Conservation (phyloP, 2,329 filamentous ascomycete genomes). For the Coniochaeta sp. region DNA sequence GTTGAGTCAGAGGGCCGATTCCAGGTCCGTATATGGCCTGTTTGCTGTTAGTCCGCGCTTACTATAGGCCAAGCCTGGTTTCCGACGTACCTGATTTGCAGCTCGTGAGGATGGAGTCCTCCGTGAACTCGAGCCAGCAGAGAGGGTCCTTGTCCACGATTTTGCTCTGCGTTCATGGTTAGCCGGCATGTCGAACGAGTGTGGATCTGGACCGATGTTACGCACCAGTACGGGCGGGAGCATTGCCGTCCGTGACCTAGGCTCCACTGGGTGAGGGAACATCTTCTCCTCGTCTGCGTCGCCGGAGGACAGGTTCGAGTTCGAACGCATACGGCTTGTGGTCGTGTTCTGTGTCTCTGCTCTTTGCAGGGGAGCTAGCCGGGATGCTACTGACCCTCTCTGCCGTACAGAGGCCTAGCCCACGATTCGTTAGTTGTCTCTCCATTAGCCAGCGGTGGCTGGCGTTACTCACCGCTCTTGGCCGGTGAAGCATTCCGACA, state of each 20-base stretch:
- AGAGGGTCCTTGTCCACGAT: slow-evolving; percentile 78
- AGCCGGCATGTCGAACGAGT: background rate
- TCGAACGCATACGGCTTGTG: slow-evolving; percentile 57
- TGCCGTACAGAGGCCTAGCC: slow-evolving; percentile 47
- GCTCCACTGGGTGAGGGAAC: slow-evolving; percentile 73
- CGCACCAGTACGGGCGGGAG: slow-evolving; percentile 83
- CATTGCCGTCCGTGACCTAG: slow-evolving; percentile 75
- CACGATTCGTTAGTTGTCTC: background rate
- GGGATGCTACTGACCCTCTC: slow-evolving; percentile 45
- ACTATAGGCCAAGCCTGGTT: background rate
- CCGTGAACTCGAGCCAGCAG: slow-evolving; percentile 87
- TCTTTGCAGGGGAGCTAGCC: slow-evolving; percentile 41
- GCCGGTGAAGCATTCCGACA: slow-evolving; percentile 89
- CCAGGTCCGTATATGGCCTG: slow-evolving; percentile 35
- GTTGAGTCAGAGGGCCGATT: slow-evolving; percentile 30
- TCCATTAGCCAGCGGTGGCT: slow-evolving; percentile 10
- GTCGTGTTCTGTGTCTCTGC: slow-evolving; percentile 54
- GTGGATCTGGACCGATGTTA: slow-evolving; percentile 9
- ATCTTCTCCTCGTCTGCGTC: slow-evolving; percentile 46
- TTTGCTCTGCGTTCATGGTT: slow-evolving; percentile 54
- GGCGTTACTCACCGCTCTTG: slow-evolving; percentile 57
- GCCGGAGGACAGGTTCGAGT: slow-evolving; percentile 55
- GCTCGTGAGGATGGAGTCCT: slow-evolving; percentile 86
- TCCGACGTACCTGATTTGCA: slow-evolving; percentile 72
- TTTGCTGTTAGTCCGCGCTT: background rate